Evolutionary conservation across 805 yeast genomes (phyloP).

Genomic region (Barnettozyma vustinii): DNA sequence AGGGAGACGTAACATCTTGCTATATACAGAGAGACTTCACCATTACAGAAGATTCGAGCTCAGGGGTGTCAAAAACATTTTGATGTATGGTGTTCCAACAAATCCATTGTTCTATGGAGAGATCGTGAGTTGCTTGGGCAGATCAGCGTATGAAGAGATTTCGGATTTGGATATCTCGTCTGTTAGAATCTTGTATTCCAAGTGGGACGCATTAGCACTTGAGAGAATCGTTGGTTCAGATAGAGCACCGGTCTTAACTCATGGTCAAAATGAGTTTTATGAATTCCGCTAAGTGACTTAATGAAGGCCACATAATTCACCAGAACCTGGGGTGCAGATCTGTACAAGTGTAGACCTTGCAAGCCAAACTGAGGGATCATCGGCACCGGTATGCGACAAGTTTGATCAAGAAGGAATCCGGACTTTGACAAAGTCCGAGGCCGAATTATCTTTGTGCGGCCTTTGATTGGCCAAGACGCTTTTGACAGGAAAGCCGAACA

Average conservation of each 20-base stretch:
- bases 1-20: constrained; percentile 57
- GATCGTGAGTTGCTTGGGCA: constrained; percentile 62
- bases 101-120: constrained; percentile 84
- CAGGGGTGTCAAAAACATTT: constrained; percentile 74
- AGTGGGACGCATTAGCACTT: constrained; percentile 72
- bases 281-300: constrained; percentile 42
- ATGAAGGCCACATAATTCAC: background rate
- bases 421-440: background rate
- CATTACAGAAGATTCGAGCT: constrained; percentile 83
- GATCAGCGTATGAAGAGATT: constrained; percentile 42
- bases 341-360: background rate
- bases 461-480: background rate
- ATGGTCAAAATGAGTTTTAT: constrained; percentile 66
- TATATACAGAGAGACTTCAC: constrained; percentile 94
- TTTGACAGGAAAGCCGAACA: background rate
- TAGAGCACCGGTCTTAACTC: constrained; percentile 62
- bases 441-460: background rate
- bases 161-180: constrained; percentile 53
- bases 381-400: too few species aligned
- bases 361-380: too few species aligned
- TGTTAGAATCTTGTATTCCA: constrained; percentile 61
- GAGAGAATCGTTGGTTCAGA: constrained; percentile 82
- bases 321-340: background rate
- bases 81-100: constrained; percentile 80
- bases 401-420: background rate